Conservation (phyloP, 768 basidiomycete genomes). For the Boletus coccyginus region DNA sequence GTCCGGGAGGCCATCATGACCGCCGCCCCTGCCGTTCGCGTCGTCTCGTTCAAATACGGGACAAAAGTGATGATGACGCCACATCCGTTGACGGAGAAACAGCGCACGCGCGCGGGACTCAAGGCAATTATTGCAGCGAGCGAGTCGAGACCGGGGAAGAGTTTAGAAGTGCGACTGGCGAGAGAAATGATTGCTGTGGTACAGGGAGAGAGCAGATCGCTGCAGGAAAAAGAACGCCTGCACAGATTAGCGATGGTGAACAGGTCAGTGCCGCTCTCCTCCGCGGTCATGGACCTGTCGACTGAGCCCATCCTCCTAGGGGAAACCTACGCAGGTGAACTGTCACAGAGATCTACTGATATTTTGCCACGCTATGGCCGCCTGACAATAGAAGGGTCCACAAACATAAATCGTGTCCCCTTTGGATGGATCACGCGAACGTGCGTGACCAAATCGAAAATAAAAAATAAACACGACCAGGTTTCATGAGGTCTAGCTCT, state of each 20-base stretch:
- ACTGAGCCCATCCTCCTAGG: slow-evolving; percentile 12
- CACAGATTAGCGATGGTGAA: slow-evolving; percentile 76
- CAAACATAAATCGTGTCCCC: not conserved
- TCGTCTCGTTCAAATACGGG: slow-evolving; percentile 53
- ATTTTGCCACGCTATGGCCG: not conserved
- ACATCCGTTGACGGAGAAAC: slow-evolving; percentile 73
- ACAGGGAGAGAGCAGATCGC: slow-evolving; percentile 56
- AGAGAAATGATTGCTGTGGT: slow-evolving; percentile 72
- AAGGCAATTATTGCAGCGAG: slow-evolving; percentile 68
- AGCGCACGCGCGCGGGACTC: slow-evolving; percentile 69
- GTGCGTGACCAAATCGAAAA: not conserved
- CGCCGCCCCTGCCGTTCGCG: slow-evolving; percentile 70
- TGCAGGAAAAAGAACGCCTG: slow-evolving; percentile 57
- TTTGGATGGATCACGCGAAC: not conserved
- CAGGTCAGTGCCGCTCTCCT: slow-evolving; percentile 48
- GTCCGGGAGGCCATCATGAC: slow-evolving; percentile 67
- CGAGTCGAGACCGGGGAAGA: slow-evolving; percentile 53
- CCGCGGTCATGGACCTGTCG: not conserved
- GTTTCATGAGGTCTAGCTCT: not conserved
- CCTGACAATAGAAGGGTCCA: not conserved
- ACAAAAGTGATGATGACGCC: slow-evolving; percentile 69
- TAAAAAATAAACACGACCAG: not conserved
- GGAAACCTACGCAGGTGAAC: slow-evolving; percentile 21
- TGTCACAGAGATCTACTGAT: not conserved
- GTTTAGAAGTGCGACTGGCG: slow-evolving; percentile 68